Evolutionary conservation across 306 rosid species (phyloP).

Genomic region (Clitoria ternatea): DNA sequence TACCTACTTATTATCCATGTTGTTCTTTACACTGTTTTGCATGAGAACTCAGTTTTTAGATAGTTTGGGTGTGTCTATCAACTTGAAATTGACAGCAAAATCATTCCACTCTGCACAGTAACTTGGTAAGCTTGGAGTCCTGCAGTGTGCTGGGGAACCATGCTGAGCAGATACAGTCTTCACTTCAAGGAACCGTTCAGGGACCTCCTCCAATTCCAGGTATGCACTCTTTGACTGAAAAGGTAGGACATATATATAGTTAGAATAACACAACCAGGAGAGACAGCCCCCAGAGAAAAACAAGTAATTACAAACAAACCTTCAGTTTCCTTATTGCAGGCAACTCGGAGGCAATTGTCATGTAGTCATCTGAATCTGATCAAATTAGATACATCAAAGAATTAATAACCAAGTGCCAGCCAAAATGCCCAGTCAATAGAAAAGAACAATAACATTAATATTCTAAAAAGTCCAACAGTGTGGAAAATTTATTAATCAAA

Average conservation of each 20-base stretch:
- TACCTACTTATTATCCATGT: background rate
- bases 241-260: background rate
- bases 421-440: background rate
- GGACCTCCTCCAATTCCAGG: conserved; percentile 40
- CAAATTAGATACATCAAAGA: background rate
- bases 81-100: conserved; percentile 37
- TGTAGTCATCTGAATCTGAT: conserved; percentile 31
- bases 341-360: conserved; percentile 23
- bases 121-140: conserved; percentile 39
- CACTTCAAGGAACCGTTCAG: conserved; percentile 39
- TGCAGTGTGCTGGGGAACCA: conserved; percentile 43
- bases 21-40: background rate
- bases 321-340: conserved; percentile 20
- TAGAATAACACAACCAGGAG: background rate
- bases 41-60: background rate
- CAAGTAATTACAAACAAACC: conserved; percentile 30
- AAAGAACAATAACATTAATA: conserved; percentile 14
- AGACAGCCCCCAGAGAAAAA: background rate
- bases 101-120: conserved; percentile 35
- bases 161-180: conserved; percentile 3
- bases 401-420: background rate
- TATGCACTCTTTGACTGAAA: conserved; percentile 31
- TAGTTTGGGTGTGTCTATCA: conserved; percentile 47
- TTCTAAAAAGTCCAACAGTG: conserved; percentile 24
- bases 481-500: background rate